Base-by-base conservation (phyloP, 2,329 filamentous ascomycete genomes). In the Fusarium tanahbumbuense region DNA sequence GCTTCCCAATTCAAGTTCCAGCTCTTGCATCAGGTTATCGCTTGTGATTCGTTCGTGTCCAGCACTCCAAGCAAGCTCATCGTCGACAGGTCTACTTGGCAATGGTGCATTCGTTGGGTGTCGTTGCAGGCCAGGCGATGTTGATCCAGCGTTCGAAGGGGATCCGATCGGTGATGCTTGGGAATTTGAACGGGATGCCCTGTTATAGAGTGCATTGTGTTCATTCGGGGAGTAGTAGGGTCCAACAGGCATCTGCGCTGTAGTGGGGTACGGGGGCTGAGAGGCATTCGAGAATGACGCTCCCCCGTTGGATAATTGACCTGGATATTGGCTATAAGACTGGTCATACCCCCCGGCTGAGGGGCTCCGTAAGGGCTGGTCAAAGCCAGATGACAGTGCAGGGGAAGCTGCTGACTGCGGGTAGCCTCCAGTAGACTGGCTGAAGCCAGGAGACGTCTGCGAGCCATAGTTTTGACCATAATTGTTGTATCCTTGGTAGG, bases 51-150 rank as follows among this genome's bases (percentile, higher is more conserved):
- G 79, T 49, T 85, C 83, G 41, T 79, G 76, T 70, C 81, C 81
- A 4, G 80, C 76, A n/a, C 74, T 76, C 77, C 83, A 84, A 40
- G 76, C 44, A 83, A 70, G 81, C 60, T 86, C 83, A 6, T 80
- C 77, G 40, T 83, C 79, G 12, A 84, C 83, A 68, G 83, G 87
- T 47, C 85, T 83, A 61, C 80, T 88, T n/a, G 87, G 86, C 48
- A 90, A 78, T 44, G 88, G 85, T 58, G 88, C 84, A 76, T 89
- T 85, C 18, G 88, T 90, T 2, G 88, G 88, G 61, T 89, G 86
- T 54, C 87, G 83, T 63, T 84, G 82, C 13, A 88, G 76, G n/a
- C 84, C 82, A 4, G 83, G 79, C 8, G 83, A 82, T 25, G 68
- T 73, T 32, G 68, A 75, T 48, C 84, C 82, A 27, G 80, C 71